Evolutionary conservation across 2,329 filamentous ascomycete genomes (phyloP).

Genomic region (Scedosporium apiospermum): DNA sequence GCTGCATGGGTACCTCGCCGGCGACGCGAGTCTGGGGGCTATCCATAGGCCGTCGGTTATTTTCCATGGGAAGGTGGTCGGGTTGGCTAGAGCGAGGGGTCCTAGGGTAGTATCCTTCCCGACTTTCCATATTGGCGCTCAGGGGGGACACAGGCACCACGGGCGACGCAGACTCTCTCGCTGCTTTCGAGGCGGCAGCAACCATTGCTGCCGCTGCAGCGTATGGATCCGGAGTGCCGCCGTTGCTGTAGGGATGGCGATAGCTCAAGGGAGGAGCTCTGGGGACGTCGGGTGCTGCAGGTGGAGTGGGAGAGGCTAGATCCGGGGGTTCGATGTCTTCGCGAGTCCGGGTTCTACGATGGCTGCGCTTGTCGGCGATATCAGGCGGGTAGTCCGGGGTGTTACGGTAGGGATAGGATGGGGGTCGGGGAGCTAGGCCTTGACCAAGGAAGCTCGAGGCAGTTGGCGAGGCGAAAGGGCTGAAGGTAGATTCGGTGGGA

Average conservation of each 20-base stretch:
- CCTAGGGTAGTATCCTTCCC: conserved; percentile 12
- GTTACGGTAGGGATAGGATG: conserved; percentile 42
- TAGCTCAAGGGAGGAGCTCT: conserved; percentile 49
- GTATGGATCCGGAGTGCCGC: conserved; percentile 4
- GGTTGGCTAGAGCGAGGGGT: conserved; percentile 12
- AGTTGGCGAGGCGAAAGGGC: conserved; percentile 46
- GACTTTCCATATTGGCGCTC: not conserved
- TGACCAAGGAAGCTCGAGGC: conserved; percentile 38
- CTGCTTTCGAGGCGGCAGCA: not conserved
- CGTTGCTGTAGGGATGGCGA: conserved; percentile 27
- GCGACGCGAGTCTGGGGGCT: conserved; percentile 1
- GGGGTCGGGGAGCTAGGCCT: conserved; percentile 49
- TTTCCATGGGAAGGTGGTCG: conserved; percentile 15
- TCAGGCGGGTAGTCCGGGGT: conserved; percentile 31
- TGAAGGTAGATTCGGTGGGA: conserved; percentile 48
- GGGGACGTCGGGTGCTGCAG: conserved; percentile 52
- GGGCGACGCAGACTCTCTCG: not conserved
- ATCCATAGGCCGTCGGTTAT: conserved; percentile 4
- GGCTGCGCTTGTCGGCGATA: conserved; percentile 23
- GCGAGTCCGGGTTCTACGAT: conserved; percentile 13
- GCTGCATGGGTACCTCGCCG: conserved; percentile 3
- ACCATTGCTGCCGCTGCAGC: conserved; percentile 1
- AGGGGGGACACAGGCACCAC: not conserved
- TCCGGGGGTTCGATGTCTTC: conserved; percentile 30
- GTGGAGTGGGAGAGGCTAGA: conserved; percentile 25